Conservation (phyloP, 148 eudicot genomes). For the Suaeda aralocaspica region DNA sequence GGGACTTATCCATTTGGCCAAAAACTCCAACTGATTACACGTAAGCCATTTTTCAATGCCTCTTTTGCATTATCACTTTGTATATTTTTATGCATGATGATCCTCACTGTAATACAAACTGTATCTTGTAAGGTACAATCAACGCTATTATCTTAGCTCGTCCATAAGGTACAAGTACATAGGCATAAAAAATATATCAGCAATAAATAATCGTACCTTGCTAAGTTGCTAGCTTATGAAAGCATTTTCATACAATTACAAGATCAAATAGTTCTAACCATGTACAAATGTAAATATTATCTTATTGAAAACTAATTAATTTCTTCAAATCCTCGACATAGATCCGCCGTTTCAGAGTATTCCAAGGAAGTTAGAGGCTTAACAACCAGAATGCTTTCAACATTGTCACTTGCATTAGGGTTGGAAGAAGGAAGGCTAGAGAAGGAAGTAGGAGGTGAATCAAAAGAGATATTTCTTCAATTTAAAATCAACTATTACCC, state of each 20-base stretch:
- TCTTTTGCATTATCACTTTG: no score
- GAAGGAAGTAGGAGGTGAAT: slow-evolving; percentile 74
- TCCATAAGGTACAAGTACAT: no score
- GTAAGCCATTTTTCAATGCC: no score
- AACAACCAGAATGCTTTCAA: slow-evolving; percentile 62
- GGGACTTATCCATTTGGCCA: slow-evolving; percentile 83
- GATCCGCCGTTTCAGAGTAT: slow-evolving; percentile 73
- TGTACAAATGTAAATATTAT: not conserved
- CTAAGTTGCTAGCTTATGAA: no score
- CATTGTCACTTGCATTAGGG: slow-evolving; percentile 65
- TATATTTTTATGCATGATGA: no score
- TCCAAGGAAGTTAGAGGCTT: slow-evolving; percentile 57
- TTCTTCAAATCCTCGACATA: slow-evolving; percentile 17
- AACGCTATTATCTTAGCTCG: no score
- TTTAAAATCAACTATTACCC: slow-evolving; percentile 94
- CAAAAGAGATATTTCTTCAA: slow-evolving; percentile 71
- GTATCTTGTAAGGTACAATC: no score
- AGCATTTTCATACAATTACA: not conserved
- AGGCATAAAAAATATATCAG: no score
- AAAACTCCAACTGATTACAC: slow-evolving; percentile 63
- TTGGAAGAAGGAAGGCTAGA: slow-evolving; percentile 73
- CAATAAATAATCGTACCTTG: no score
- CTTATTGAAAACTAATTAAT: not conserved
- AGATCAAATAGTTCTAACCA: not conserved
- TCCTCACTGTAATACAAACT: no score